phyloP scores from a whole-genome alignment of 2,329 filamentous ascomycete species.

The Aspergillus neoniger region DNA sequence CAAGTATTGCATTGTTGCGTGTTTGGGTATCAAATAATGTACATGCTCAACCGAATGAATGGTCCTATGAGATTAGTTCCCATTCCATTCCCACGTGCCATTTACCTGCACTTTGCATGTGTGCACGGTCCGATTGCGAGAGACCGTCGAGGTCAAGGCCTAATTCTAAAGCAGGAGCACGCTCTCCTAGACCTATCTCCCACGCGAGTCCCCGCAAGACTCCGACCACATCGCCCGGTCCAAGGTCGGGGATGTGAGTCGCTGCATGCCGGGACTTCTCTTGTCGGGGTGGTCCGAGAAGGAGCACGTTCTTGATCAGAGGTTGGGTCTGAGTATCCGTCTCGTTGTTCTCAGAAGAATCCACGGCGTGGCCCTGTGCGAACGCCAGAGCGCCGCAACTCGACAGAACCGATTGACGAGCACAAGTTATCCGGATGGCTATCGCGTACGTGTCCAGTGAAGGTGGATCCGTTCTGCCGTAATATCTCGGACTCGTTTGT shows the following conservation, averaged over 20 bases:
- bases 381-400: conserved; percentile 33
- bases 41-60: neutral
- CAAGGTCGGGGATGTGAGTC: conserved; percentile 11
- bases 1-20: neutral
- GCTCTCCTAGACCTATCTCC: conserved; percentile 35
- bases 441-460: conserved; percentile 19
- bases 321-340: conserved; percentile 5
- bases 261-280: conserved; percentile 2
- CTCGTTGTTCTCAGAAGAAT: neutral
- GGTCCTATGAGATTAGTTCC: conserved; percentile 31
- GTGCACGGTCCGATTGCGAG: neutral
- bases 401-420: conserved; percentile 20
- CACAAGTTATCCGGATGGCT: conserved; percentile 20
- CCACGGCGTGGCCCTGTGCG: conserved; percentile 16
- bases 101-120: conserved; percentile 13
- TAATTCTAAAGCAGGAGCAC: neutral
- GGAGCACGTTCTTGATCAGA: conserved; percentile 20
- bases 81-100: conserved; percentile 46
- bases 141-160: neutral
- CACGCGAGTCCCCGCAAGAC: conserved; percentile 37
- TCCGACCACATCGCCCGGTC: conserved; percentile 30
- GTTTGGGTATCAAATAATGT: conserved; percentile 4
- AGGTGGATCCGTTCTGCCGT: neutral
- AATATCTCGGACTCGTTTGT: neutral
- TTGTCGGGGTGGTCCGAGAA: conserved; percentile 30